Percentiles rank a stretch among this genome's conserved stretches.
These are phyloP conservation scores for Kalanchoe fedtschenkoi DNA, from an alignment of 164 flowering plant genomes.

Conservation along the genomic window DNA sequence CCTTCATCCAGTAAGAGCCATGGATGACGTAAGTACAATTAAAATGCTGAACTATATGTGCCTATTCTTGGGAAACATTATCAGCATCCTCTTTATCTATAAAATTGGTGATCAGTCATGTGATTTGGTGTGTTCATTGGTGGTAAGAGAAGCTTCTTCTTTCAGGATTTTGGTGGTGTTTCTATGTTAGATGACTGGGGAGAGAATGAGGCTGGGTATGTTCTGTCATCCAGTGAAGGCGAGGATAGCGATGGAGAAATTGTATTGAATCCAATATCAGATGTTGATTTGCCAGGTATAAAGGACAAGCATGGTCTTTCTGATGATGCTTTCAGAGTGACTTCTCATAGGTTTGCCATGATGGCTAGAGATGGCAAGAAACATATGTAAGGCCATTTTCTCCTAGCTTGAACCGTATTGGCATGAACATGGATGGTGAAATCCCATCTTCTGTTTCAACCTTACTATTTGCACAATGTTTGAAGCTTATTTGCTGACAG, in stretches of 20 bases:
- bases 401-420: neutral
- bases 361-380: conserved; percentile 30
- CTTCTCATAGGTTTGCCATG: conserved; percentile 47
- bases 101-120: too few relatives aligned
- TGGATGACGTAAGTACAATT: neutral
- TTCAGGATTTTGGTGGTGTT: conserved; percentile 33
- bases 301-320: conserved; percentile 19
- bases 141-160: neutral
- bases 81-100: too few relatives aligned
- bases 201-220: conserved; percentile 22
- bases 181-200: conserved; percentile 44
- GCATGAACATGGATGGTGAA: neutral
- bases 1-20: neutral
- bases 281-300: conserved; percentile 46
- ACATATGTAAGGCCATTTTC: conserved; percentile 23
- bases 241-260: conserved; percentile 75
- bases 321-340: conserved; percentile 38
- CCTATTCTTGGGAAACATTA: too few relatives aligned
- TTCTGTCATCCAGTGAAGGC: conserved; percentile 60
- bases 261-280: conserved; percentile 41
- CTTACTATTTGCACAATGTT: neutral
- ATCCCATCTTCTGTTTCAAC: neutral
- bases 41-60: neutral
- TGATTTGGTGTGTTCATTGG: too few relatives aligned
- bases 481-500: neutral